A percentile compares a stretch with the other conserved stretches of the same genome.
These are phyloP conservation scores for Lipomyces orientalis DNA, from an alignment of 805 yeast genomes.

Conservation along the genomic window DNA sequence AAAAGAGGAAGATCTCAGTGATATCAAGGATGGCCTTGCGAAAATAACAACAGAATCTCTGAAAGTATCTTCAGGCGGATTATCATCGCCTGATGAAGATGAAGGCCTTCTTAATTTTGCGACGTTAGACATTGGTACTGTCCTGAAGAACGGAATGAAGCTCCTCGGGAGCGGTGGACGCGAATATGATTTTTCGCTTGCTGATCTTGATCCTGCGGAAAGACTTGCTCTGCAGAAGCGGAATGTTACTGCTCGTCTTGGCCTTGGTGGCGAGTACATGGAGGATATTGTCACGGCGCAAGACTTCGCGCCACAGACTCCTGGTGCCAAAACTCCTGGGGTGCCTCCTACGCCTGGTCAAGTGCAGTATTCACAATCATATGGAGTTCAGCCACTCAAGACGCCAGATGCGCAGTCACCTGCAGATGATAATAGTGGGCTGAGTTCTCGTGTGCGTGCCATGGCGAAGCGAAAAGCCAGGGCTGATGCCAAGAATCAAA, in stretches of 20 bases:
- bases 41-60: conserved; percentile 7
- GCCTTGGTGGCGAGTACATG: conserved; percentile 51
- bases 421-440: conserved; percentile 49
- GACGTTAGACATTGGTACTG: conserved; percentile 47
- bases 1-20: conserved; percentile 41
- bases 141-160: conserved; percentile 51
- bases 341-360: conserved; percentile 15
- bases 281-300: conserved; percentile 42
- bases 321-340: conserved; percentile 16
- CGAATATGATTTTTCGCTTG: conserved; percentile 50
- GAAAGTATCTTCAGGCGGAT: neutral
- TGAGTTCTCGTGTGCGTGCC: conserved; percentile 74
- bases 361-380: conserved; percentile 10
- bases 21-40: conserved; percentile 36
- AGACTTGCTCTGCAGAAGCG: conserved; percentile 58
- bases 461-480: conserved; percentile 79
- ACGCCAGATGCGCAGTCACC: conserved; percentile 20
- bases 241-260: conserved; percentile 51
- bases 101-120: conserved; percentile 43
- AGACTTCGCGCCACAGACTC: conserved; percentile 32
- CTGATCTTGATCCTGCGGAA: conserved; percentile 52
- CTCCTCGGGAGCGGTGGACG: conserved; percentile 69
- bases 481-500: conserved; percentile 34
- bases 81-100: conserved; percentile 34
- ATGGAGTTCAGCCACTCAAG: conserved; percentile 20